These are phyloP conservation scores for Penicillium herquei DNA, from an alignment of 495 filamentous ascomycete genomes.

Conservation along the genomic window DNA sequence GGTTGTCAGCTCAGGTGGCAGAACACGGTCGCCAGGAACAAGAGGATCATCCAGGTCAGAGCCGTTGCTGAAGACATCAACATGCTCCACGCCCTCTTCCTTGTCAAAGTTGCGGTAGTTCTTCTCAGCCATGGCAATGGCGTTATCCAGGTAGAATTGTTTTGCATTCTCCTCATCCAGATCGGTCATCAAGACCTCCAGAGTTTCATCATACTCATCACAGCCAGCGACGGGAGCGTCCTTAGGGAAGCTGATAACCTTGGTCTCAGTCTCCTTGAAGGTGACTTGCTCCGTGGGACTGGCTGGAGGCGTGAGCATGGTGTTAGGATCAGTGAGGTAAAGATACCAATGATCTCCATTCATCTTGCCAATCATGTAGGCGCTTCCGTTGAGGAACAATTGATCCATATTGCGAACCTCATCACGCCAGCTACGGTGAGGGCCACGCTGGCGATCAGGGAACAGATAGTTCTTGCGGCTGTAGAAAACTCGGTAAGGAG, in stretches of 20 bases:
- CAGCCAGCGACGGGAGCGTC: constrained; percentile 33
- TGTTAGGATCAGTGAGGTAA: constrained; percentile 87
- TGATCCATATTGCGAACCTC: constrained; percentile 90
- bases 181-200: constrained; percentile 98
- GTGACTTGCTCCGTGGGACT: constrained; percentile 60
- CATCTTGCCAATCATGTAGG: constrained; percentile 99
- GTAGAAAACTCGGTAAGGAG: constrained; percentile 96
- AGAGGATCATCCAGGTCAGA: constrained; percentile 64
- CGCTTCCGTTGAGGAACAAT: constrained; percentile 87
- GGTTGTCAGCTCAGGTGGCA: constrained; percentile 75
- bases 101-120: constrained; percentile 56
- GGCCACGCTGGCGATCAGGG: constrained; percentile 89
- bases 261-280: constrained; percentile 63
- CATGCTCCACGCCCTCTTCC: constrained; percentile 51
- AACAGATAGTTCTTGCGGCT: constrained; percentile 98
- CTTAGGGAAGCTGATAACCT: constrained; percentile 55
- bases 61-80: constrained; percentile 79
- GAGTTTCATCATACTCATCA: constrained; percentile 75
- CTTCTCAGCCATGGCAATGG: constrained; percentile 83
- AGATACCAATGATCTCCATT: constrained; percentile 99
- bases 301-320: constrained; percentile 76
- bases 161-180: constrained; percentile 88
- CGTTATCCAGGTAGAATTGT: constrained; percentile 94
- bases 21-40: constrained; percentile 52
- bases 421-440: constrained; percentile 95